phyloP scores from a whole-genome alignment of 2,329 filamentous ascomycete genomes.

The Paecilomyces sp. region DNA sequence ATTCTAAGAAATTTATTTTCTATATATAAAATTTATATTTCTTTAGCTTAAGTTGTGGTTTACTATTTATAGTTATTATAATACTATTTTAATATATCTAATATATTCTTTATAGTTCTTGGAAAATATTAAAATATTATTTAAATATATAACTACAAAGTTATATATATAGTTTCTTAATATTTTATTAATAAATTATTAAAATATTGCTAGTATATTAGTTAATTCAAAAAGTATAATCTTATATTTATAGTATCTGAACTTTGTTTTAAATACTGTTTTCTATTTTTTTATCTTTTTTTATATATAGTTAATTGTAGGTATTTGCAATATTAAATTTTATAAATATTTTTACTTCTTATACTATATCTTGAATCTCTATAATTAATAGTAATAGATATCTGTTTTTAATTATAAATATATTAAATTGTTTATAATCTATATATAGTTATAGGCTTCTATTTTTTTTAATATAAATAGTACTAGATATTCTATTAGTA shows the following conservation, averaged over 20 bases:
- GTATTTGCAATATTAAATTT: neutral
- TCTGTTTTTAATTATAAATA: neutral
- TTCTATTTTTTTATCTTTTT: neutral
- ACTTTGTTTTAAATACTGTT: neutral
- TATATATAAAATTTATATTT: no score
- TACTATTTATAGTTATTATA: no score
- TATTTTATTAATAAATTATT: no score
- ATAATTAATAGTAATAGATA: neutral
- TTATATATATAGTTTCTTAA: no score
- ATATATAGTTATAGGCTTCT: neutral
- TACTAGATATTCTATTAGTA: neutral
- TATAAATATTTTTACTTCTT: neutral
- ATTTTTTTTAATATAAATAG: neutral
- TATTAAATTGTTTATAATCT: neutral
- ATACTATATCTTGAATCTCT: neutral
- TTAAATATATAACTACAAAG: no score
- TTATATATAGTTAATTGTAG: neutral
- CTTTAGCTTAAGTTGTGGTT: no score
- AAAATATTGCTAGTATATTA: no score
- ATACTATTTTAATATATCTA: no score
- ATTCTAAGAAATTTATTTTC: no score
- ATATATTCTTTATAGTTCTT: no score
- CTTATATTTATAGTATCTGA: neutral
- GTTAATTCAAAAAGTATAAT: neutral
- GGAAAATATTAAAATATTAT: no score